Conservation (phyloP, 345 rosid genomes). For the Acer saccharum region DNA sequence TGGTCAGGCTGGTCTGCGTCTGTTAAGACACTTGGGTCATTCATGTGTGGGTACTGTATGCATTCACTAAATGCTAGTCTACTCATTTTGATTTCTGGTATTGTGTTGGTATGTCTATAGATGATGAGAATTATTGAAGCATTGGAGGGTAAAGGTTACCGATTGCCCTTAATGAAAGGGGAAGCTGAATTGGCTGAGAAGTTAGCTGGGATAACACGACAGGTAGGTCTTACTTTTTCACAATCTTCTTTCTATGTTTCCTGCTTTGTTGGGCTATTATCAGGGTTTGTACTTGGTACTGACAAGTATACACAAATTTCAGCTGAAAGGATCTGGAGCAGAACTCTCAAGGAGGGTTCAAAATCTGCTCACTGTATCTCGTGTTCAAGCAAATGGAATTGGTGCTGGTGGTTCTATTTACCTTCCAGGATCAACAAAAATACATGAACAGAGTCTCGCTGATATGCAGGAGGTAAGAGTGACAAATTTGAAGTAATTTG, state of each 20-base stretch:
- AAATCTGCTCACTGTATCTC: slow-evolving; percentile 66
- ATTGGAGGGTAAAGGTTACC: slow-evolving; percentile 84
- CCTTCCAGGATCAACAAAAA: slow-evolving; percentile 94
- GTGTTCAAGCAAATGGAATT: slow-evolving; percentile 70
- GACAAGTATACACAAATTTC: slow-evolving; percentile 33
- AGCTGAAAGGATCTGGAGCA: slow-evolving; percentile 97
- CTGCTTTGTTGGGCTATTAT: neutral
- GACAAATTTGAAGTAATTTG: neutral
- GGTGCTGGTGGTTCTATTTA: slow-evolving; percentile 64
- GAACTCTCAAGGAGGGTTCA: slow-evolving; percentile 96
- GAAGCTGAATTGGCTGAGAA: slow-evolving; percentile 91
- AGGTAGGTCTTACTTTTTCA: slow-evolving; percentile 47
- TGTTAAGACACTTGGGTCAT: neutral
- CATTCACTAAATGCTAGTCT: neutral
- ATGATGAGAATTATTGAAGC: slow-evolving; percentile 92
- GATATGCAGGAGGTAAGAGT: slow-evolving; percentile 90
- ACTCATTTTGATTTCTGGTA: slow-evolving; percentile 9
- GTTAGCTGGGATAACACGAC: slow-evolving; percentile 72
- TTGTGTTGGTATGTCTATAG: slow-evolving; percentile 38
- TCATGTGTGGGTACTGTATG: neutral
- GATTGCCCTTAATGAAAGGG: slow-evolving; percentile 81
- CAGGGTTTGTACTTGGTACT: slow-evolving; percentile 18
- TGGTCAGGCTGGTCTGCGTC: slow-evolving; percentile 4
- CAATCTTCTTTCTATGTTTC: slow-evolving; percentile 4
- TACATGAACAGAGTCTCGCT: slow-evolving; percentile 88